Conservation (phyloP, 2,329 filamentous ascomycete genomes). For the Neonectria faginata region DNA sequence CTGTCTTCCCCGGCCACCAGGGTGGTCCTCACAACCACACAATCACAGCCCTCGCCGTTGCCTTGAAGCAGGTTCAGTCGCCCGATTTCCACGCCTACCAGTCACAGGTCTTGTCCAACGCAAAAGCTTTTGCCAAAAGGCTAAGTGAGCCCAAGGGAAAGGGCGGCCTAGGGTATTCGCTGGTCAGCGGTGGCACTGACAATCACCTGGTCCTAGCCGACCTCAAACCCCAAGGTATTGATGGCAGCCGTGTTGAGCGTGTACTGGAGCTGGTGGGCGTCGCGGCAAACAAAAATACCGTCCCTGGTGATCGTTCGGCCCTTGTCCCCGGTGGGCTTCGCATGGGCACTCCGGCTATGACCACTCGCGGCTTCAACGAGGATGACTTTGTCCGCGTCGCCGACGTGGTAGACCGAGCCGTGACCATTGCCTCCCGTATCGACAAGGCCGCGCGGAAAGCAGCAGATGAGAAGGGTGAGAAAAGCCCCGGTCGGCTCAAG, state of each 20-base stretch:
- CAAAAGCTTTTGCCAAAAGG: conserved; percentile 83
- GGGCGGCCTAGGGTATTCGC: conserved; percentile 83
- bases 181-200: conserved; percentile 95
- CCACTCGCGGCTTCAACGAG: conserved; percentile 89
- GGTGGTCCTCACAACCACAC: conserved; percentile 99
- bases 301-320: conserved; percentile 93
- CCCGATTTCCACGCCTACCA: conserved; percentile 95
- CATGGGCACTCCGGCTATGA: conserved; percentile 98
- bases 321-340: conserved; percentile 92
- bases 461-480: conserved; percentile 75
- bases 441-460: conserved; percentile 78
- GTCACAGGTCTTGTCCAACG: conserved; percentile 88
- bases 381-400: conserved; percentile 89
- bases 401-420: conserved; percentile 85
- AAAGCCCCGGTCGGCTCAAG: conserved; percentile 73
- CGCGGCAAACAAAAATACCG: conserved; percentile 99
- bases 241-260: conserved; percentile 89
- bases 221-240: conserved; percentile 87
- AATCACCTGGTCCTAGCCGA: conserved; percentile 96
- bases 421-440: conserved; percentile 80
- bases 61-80: conserved; percentile 90
- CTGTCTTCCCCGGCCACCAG: conserved; percentile 98
- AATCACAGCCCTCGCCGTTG: conserved; percentile 94
- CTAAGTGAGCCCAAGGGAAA: conserved; percentile 76
- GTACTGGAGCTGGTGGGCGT: conserved; percentile 93